phyloP scores from a whole-genome alignment of 371 early-diverging fungal species.

The Coemansia sp. region DNA sequence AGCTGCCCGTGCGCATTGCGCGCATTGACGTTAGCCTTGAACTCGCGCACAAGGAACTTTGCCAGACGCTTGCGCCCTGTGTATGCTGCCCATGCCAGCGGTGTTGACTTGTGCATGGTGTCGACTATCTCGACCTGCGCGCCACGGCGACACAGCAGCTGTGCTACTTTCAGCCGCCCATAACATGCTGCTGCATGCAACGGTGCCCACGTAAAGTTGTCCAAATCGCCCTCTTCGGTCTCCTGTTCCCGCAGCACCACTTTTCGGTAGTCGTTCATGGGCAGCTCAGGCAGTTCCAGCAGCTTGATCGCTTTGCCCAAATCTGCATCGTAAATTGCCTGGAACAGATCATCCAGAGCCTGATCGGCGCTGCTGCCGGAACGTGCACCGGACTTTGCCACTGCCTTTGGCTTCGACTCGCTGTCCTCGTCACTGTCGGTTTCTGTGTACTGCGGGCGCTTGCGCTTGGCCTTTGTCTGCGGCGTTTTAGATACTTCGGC shows the following conservation, averaged over 20 bases:
- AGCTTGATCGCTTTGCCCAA: slow-evolving; percentile 33
- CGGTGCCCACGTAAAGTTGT: slow-evolving; percentile 79
- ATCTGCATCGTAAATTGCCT: slow-evolving; percentile 50
- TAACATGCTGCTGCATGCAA: slow-evolving; percentile 84
- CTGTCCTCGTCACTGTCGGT: slow-evolving; percentile 2
- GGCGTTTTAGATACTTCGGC: background rate
- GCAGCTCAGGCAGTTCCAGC: slow-evolving; percentile 31
- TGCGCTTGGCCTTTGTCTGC: slow-evolving; percentile 11
- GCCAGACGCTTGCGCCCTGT: slow-evolving; percentile 58
- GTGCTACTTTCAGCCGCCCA: slow-evolving; percentile 68
- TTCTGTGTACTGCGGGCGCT: slow-evolving; percentile 6
- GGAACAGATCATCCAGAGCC: slow-evolving; percentile 37
- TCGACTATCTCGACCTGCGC: slow-evolving; percentile 81
- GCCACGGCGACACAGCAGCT: slow-evolving; percentile 66
- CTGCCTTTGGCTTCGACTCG: background rate
- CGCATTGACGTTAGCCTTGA: slow-evolving; percentile 43
- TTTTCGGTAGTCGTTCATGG: slow-evolving; percentile 41
- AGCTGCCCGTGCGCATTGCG: slow-evolving; percentile 49
- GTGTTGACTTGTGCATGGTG: slow-evolving; percentile 80
- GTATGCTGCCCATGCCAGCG: slow-evolving; percentile 92
- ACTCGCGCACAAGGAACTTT: slow-evolving; percentile 45
- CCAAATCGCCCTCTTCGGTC: slow-evolving; percentile 61
- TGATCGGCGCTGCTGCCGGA: slow-evolving; percentile 3
- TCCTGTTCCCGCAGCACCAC: slow-evolving; percentile 60
- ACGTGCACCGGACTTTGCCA: background rate